Base-by-base conservation (phyloP, 371 early-diverging fungal genomes). In the Mucor saturninus region DNA sequence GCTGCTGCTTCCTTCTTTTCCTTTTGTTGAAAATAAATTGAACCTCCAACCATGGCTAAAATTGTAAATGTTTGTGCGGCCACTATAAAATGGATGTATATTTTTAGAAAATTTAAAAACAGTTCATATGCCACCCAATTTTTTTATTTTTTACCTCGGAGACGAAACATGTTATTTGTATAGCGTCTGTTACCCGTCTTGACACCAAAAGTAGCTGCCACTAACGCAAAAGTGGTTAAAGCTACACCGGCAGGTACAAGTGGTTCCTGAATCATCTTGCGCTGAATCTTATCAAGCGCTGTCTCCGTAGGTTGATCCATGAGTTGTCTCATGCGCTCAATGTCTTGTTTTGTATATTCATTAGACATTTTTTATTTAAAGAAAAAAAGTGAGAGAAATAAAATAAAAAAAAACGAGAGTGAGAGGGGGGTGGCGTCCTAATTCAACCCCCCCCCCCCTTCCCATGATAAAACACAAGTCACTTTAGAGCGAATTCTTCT, bases 161-260 rank as follows among this genome's bases (percentile, higher is more conserved):
- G 62, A 56, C 80, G 75, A 40, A 82, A 76, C 83, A 82, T 82
- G 52, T 74, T 75, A 51, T 82, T 82, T 7, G 83, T 77, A 72
- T 79, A 82, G 2, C 68, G 72, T 54, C 71, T 71, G 51, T 77
- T 79, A 1, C 83, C 83, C 13, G 70, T 77, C 52, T 66, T 72
- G n/a, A 82, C 72, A 46, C 83, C 83, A 9, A 75, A 68, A 6
- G 83, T 77, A 15, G 83, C 80, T 31, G 83, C 83, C 13, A 74
- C 48, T 14, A 82, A 51, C 30, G 83, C 83, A 73, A 82, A 82
- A 31, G 80, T 79, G 31, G 83, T 82, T 58, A 82, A 70, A 8
- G 76, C 83, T 30, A 79, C 79, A 62, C 83, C 83, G 58, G 80
- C 80, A 38, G 83, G 80, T 6, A 82, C 83, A 57, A 82, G 70